phyloP scores from a whole-genome alignment of 2,329 filamentous ascomycete genomes.

The Neoscytalidium dimidiatum region DNA sequence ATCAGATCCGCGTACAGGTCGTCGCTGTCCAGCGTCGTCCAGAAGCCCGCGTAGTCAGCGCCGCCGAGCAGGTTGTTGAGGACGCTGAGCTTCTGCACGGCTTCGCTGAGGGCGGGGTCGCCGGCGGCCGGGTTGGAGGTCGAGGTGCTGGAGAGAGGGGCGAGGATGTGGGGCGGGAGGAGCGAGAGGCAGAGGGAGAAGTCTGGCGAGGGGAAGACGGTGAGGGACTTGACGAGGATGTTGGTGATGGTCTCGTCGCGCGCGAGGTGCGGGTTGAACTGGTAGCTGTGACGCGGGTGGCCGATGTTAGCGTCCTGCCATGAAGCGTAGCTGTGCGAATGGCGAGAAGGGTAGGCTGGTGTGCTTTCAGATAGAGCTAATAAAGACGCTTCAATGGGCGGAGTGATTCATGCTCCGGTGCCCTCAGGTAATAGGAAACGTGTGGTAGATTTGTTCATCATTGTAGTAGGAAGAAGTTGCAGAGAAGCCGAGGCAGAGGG shows the following conservation, averaged over 20 bases:
- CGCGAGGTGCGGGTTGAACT: conserved; percentile 98
- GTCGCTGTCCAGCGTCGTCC: conserved; percentile 87
- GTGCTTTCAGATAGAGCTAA: conserved; percentile 74
- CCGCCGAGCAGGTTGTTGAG: conserved; percentile 87
- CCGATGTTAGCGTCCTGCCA: conserved; percentile 18
- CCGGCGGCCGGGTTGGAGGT: conserved; percentile 55
- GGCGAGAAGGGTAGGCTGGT: conserved; percentile 2
- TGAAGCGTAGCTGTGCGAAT: neutral
- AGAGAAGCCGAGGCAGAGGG: conserved; percentile 24
- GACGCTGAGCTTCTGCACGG: conserved; percentile 80
- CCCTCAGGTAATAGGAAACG: conserved; percentile 99
- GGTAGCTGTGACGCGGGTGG: conserved; percentile 67
- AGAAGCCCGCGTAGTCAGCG: conserved; percentile 90
- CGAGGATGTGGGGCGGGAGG: conserved; percentile 79
- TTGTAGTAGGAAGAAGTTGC: conserved; percentile 14
- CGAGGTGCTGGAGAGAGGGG: conserved; percentile 56
- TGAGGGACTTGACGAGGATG: conserved; percentile 96
- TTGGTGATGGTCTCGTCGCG: conserved; percentile 98
- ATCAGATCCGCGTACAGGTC: conserved; percentile 95
- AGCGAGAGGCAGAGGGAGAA: conserved; percentile 94
- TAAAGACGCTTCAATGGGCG: conserved; percentile 67
- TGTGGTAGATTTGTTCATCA: conserved; percentile 75
- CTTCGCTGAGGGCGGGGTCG: conserved; percentile 76
- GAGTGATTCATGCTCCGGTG: conserved; percentile 59
- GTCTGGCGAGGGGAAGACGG: conserved; percentile 93